A percentile compares a stretch with the other conserved stretches of the same genome.
Evolutionary conservation across 306 rosid genomes (phyloP).

Genomic region (Quercus suber): DNA sequence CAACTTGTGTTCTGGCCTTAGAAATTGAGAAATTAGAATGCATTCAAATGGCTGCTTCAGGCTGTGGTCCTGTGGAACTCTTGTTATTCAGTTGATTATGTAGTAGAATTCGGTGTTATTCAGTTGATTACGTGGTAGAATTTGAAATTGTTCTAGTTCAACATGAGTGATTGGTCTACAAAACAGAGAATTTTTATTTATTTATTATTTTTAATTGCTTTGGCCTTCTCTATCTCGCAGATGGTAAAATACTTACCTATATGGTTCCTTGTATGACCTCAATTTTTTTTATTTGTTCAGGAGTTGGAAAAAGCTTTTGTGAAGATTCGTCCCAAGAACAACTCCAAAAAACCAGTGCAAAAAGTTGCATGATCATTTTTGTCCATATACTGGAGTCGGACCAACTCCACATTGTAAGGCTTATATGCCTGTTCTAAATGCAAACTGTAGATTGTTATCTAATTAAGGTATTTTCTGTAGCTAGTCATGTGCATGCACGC

Average conservation of each 20-base stretch:
- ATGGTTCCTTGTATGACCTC: conserved; percentile 4
- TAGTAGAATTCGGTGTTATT: not conserved
- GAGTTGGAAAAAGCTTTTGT: conserved; percentile 75
- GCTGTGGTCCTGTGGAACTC: not conserved
- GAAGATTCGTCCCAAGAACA: conserved; percentile 83
- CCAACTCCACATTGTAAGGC: not conserved
- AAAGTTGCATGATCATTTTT: conserved; percentile 25
- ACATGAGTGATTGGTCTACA: not conserved
- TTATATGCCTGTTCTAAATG: not conserved
- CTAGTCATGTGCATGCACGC: not conserved
- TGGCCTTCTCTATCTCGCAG: not conserved
- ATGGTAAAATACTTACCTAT: not conserved
- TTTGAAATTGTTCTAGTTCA: not conserved
- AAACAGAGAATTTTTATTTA: not conserved
- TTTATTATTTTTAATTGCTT: not conserved
- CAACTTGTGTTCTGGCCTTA: too few relatives aligned
- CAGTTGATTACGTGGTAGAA: not conserved
- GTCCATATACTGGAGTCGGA: not conserved
- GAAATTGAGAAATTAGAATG: too few relatives aligned
- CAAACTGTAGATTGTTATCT: not conserved
- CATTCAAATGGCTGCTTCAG: too few relatives aligned
- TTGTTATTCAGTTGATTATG: not conserved
- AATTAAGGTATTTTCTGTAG: not conserved
- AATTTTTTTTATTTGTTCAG: conserved; percentile 33
- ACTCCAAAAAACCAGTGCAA: conserved; percentile 72